Base-by-base conservation (phyloP, 306 rosid species). In the Lathyrus tuberosus region DNA sequence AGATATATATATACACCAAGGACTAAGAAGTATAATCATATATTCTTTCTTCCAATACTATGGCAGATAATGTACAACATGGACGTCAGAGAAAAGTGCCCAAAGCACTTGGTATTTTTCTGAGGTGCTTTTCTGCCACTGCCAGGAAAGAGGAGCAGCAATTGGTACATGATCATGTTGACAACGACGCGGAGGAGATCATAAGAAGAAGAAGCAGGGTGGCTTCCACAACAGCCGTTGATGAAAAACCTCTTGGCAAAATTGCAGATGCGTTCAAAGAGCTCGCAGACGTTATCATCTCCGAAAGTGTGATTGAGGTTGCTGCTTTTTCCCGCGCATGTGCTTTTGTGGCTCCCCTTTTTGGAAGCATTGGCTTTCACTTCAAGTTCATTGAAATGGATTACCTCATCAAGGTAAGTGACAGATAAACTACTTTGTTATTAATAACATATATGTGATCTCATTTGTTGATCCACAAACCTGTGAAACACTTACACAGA, bases 341-440 rank as follows among this genome's bases (percentile, higher is more conserved):
- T 24, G 49, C 63, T 49, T 48, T 35, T 33, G 76, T 72, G 0
- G 37, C 70, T 49, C 62, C 53, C 8, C 63, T 72, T 20, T 61
- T 72, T 37, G 76, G 76, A 6, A 28, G 26, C 10, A 3, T 61
- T 3, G 76, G 76, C 51, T 60, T 72, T 59, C 69, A 62, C 30
- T 72, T 72, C 62, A 11, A 62, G 63, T 72, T 72, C 69, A 72
- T 72, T 18, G 63, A 72, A 63, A 72, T 72, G 77, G 77, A 72
- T 49, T 72, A 62, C 10, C 53, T 72, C 26, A 48, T 30, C 18
- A 72, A 72, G 77, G 77, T 71, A 24, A 54, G 10, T 15, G 13
- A 54, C 17, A 17, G 1, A 12, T 12, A 24, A 54, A 12, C 37
- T 24, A 54, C 16, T 54, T 54, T 3, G 5, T 17, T 49, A 15